A percentile compares a stretch with the other conserved stretches of the same genome.
Conservation (phyloP, 2,329 filamentous ascomycete species). For the Ascochyta fabae region DNA sequence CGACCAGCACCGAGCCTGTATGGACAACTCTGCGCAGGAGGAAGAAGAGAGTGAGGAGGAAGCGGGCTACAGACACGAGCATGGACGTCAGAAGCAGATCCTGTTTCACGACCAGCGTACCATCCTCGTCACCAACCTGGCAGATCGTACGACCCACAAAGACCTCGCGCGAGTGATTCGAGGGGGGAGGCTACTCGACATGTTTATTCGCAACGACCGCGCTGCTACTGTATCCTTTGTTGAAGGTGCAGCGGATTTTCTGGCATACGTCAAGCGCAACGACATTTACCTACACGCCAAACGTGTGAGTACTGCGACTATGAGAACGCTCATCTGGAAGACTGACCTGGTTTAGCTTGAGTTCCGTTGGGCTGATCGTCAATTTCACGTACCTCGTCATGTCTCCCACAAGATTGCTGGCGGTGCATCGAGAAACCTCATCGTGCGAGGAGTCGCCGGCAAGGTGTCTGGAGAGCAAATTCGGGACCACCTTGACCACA, state of each 20-base stretch:
- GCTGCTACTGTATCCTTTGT: conserved; percentile 74
- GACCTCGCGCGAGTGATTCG: conserved; percentile 71
- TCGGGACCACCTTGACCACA: conserved; percentile 78
- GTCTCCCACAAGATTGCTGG: conserved; percentile 67
- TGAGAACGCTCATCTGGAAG: background rate
- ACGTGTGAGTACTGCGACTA: conserved; percentile 59
- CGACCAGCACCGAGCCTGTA: conserved; percentile 24
- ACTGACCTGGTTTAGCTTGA: conserved; percentile 60
- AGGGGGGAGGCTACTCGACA: conserved; percentile 73
- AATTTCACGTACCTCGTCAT: conserved; percentile 69
- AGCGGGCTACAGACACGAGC: conserved; percentile 9
- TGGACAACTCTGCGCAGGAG: conserved; percentile 24
- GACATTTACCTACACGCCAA: conserved; percentile 74
- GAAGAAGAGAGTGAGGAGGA: conserved; percentile 34
- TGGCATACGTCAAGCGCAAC: conserved; percentile 67
- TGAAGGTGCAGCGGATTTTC: conserved; percentile 65
- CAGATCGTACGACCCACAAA: conserved; percentile 66
- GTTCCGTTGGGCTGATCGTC: conserved; percentile 72
- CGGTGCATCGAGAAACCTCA: conserved; percentile 76
- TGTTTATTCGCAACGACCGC: conserved; percentile 69
- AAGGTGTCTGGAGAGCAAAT: conserved; percentile 68
- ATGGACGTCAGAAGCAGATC: conserved; percentile 19
- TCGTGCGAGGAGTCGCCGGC: conserved; percentile 66
- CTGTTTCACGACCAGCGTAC: conserved; percentile 58
- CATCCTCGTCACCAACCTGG: conserved; percentile 67